A percentile compares a stretch with the other conserved stretches of the same genome.
Conservation (phyloP, 2,329 filamentous ascomycete species). For the Sclerotinia trifoliorum region DNA sequence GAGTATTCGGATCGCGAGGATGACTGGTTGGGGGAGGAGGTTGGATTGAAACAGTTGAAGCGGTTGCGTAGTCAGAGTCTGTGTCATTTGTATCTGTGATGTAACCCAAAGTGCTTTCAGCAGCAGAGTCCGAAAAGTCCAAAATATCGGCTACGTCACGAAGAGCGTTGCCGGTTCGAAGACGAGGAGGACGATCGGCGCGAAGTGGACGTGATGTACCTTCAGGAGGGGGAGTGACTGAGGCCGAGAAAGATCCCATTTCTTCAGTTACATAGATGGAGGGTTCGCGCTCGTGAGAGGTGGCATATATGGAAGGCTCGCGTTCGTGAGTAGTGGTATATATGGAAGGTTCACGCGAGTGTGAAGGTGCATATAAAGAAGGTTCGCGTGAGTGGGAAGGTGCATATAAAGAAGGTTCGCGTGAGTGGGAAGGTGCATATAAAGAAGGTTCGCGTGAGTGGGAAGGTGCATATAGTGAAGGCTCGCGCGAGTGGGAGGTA, state of each 20-base stretch:
- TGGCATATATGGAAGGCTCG: conserved; percentile 53
- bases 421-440: conserved; percentile 52
- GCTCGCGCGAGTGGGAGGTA: conserved; percentile 46
- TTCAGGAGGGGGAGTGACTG: conserved; percentile 42
- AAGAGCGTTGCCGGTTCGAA: conserved; percentile 28
- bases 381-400: conserved; percentile 51
- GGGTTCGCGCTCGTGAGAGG: conserved; percentile 33
- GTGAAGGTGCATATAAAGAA: conserved; percentile 52
- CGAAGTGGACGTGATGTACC: not conserved
- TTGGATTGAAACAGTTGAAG: conserved; percentile 21
- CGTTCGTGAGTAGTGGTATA: conserved; percentile 55
- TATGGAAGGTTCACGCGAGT: conserved; percentile 50
- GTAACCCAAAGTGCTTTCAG: conserved; percentile 26
- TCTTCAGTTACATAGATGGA: conserved; percentile 60
- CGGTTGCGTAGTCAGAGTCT: conserved; percentile 28
- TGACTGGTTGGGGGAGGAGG: conserved; percentile 24
- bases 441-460: conserved; percentile 62
- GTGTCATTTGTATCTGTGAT: conserved; percentile 26
- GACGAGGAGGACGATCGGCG: conserved; percentile 34
- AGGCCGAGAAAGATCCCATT: conserved; percentile 45
- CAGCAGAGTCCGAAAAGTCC: conserved; percentile 38
- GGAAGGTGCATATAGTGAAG: conserved; percentile 50
- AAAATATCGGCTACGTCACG: conserved; percentile 36
- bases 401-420: conserved; percentile 59
- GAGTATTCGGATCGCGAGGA: conserved; percentile 3